Conservation (phyloP, 116 monocot species). For the Thalassia testudinum region DNA sequence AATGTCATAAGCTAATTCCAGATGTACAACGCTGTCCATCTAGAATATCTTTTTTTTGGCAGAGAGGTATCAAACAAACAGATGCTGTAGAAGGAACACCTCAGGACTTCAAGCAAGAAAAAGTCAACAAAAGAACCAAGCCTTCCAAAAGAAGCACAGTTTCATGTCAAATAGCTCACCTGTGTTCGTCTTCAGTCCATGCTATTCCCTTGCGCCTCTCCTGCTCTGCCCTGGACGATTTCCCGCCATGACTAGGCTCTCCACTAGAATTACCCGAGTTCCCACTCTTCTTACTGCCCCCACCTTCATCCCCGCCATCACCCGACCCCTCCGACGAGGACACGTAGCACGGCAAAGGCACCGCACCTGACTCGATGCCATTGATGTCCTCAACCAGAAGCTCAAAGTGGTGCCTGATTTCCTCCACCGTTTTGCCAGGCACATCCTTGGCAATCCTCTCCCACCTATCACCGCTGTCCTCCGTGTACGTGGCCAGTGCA, state of each 20-base stretch:
- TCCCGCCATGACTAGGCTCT: conserved; percentile 3
- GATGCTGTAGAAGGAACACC: no score
- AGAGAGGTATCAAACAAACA: no score
- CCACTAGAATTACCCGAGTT: conserved; percentile 3
- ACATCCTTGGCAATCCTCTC: conserved; percentile 46
- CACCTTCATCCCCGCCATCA: conserved; percentile 16
- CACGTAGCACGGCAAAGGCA: conserved; percentile 44
- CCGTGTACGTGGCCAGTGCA: conserved; percentile 23
- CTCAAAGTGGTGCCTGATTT: conserved; percentile 56
- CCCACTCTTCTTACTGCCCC: conserved; percentile 10
- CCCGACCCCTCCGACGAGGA: conserved; percentile 22
- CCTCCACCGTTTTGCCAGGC: conserved; percentile 36
- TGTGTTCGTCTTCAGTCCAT: conserved; percentile 49
- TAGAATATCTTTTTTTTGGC: no score
- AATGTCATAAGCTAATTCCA: no score
- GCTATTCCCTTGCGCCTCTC: conserved; percentile 74
- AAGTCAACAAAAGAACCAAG: no score
- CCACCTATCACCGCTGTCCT: conserved; percentile 30
- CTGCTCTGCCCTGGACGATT: conserved; percentile 38
- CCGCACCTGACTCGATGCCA: conserved; percentile 44
- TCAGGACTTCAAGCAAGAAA: no score
- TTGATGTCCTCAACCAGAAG: conserved; percentile 57
- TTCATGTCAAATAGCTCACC: conserved; percentile 1
- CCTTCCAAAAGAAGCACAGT: no score
- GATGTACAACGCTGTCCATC: no score